phyloP scores from a whole-genome alignment of 78 protist genomes.

The Ministeria vibrans region DNA sequence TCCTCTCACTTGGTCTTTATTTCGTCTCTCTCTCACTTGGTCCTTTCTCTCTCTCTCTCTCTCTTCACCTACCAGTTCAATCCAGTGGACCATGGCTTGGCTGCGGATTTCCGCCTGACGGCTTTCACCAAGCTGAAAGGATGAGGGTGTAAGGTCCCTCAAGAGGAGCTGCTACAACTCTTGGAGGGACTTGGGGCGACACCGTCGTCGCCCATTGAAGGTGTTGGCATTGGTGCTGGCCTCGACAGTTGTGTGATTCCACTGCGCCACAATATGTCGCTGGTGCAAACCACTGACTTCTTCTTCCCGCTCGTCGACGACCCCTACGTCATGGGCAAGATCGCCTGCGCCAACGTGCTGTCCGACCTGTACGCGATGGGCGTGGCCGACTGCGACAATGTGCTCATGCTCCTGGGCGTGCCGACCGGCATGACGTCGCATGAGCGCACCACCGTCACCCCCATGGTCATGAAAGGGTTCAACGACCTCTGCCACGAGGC shows the following conservation, averaged over 20 bases:
- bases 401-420: conserved; percentile 79
- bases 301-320: conserved; percentile 84
- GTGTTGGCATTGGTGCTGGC: conserved; percentile 21
- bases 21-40: no score
- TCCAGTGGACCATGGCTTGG: conserved; percentile 23
- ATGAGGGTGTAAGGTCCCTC: conserved; percentile 81
- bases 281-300: conserved; percentile 80
- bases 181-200: conserved; percentile 32
- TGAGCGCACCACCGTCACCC: conserved; percentile 34
- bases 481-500: conserved; percentile 17
- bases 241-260: conserved; percentile 61
- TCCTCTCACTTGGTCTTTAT: no score
- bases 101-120: conserved; percentile 39
- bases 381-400: conserved; percentile 58
- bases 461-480: conserved; percentile 61
- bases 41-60: no score
- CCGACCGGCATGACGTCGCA: conserved; percentile 47
- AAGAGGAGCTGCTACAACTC: conserved; percentile 57
- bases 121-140: conserved; percentile 74
- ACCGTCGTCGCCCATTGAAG: conserved; percentile 13
- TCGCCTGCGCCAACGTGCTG: conserved; percentile 83
- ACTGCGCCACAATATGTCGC: conserved; percentile 31
- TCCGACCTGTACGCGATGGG: conserved; percentile 84
- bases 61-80: no score
- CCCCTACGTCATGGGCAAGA: conserved; percentile 51